Evolutionary conservation across 805 yeast genomes (phyloP), one percentile per base, ranked within the genome.

Genomic region (Cyberlindnera mycetangii): DNA sequence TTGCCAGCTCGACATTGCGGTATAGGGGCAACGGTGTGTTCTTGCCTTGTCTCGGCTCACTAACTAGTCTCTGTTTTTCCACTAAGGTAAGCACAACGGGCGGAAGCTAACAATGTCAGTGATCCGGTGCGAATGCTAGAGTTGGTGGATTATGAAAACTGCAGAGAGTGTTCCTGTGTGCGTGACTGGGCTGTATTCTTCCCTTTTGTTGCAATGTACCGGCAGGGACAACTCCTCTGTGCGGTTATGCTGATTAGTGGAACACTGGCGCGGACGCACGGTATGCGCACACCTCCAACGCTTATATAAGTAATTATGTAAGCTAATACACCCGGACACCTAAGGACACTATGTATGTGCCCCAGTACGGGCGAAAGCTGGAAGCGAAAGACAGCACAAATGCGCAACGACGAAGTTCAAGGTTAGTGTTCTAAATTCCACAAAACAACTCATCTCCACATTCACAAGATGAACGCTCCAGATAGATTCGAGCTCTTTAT

Each of bases 401-500:
- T 5, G 28, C 10, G 14, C 28, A 25, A 10, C 28, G 28, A 25
- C 7, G 28, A 5, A 10, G 28, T 22, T 22, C 7, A 22, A 25
- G 28, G 28, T n/a, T n/a, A n/a, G n/a, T n/a, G n/a, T n/a, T n/a
- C n/a, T n/a, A n/a, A n/a, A n/a, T n/a, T 10, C 28, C 28, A 25
- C 7, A 3, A 17, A 32, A 5, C 21, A 10, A 17, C 22, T 17
- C 9, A 32, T 30, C 15, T 30, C 10, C 12, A 18, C 18, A n/a
- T n/a, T 18, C 17, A 18, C 21, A 32, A 16, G 5, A 92, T 93
- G 99, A 93, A 93, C 71, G 98, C 98, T 60, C 99, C 99, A 68
- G 99, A 93, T 71, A 84, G 99, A 76, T 93, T 92, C 65, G 99
- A 93, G 74, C 79, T 93, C 32, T 93, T 93, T 64, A 79, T 93